phyloP scores from a whole-genome alignment of 352 stramenopile genomes.

The Thalassiosira exigua region DNA sequence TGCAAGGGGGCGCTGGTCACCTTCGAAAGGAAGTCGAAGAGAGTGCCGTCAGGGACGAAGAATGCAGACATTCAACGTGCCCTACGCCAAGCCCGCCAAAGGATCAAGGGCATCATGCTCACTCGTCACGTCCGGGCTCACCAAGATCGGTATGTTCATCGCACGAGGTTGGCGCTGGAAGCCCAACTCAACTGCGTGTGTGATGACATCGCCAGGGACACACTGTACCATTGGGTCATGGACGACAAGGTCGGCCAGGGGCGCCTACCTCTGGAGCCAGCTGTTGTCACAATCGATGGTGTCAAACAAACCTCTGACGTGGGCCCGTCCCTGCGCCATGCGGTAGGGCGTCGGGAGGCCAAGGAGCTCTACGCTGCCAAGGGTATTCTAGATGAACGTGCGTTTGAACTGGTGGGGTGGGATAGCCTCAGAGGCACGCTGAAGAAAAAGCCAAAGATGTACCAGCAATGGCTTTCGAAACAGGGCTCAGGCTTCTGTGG shows the following conservation, averaged over 20 bases:
- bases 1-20: neutral
- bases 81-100: neutral
- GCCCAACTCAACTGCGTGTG: slow-evolving; percentile 3
- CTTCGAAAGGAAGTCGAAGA: slow-evolving; percentile 8
- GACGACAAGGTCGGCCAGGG: neutral
- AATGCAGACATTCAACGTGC: neutral
- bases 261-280: slow-evolving; percentile 17
- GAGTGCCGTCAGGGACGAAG: neutral
- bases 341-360: slow-evolving; percentile 2
- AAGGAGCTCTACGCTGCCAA: neutral
- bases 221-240: too few relatives aligned
- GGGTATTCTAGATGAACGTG: neutral
- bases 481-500: slow-evolving; percentile 8
- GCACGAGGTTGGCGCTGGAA: too few relatives aligned
- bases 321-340: neutral
- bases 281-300: slow-evolving; percentile 3
- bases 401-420: slow-evolving; percentile 1
- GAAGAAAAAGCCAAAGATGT: slow-evolving; percentile 26
- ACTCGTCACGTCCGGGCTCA: neutral
- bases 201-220: neutral
- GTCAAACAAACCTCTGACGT: slow-evolving; percentile 24
- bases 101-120: neutral
- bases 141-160: too few relatives aligned
- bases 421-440: neutral
- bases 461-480: too few relatives aligned